Percentiles rank a stretch among this genome's conserved stretches.
Conservation (phyloP, 805 yeast genomes). For the Hanseniaspora guilliermondii region DNA sequence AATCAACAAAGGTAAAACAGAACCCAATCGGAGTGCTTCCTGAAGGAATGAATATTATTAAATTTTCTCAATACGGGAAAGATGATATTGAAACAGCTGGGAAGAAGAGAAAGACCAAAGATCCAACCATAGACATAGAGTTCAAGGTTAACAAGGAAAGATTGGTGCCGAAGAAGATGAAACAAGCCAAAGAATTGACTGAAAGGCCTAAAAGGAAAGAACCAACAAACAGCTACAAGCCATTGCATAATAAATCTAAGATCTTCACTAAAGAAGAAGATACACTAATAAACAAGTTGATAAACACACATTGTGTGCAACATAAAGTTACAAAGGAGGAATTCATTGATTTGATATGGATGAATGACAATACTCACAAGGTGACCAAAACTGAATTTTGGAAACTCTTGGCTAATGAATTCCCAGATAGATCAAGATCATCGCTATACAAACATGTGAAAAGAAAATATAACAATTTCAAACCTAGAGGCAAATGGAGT, state of each 20-base stretch:
- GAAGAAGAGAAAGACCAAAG: neutral
- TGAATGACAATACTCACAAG: slow-evolving; percentile 72
- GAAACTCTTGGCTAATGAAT: slow-evolving; percentile 66
- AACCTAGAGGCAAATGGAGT: slow-evolving; percentile 84
- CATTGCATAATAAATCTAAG: slow-evolving; percentile 11
- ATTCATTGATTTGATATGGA: slow-evolving; percentile 78
- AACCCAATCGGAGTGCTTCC: neutral
- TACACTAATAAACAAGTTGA: slow-evolving; percentile 59
- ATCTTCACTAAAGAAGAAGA: slow-evolving; percentile 39
- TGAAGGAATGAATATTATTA: slow-evolving; percentile 1
- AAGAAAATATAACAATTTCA: slow-evolving; percentile 76
- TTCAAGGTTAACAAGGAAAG: slow-evolving; percentile 18
- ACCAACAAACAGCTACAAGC: slow-evolving; percentile 27
- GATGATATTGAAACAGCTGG: neutral
- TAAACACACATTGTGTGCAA: slow-evolving; percentile 53
- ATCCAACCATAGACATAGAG: neutral
- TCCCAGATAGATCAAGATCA: slow-evolving; percentile 79
- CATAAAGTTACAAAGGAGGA: slow-evolving; percentile 52
- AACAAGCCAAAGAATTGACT: slow-evolving; percentile 11
- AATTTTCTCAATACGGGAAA: neutral
- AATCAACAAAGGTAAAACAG: neutral
- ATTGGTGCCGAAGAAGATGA: neutral
- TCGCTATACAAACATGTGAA: slow-evolving; percentile 87
- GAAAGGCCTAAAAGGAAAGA: slow-evolving; percentile 31
- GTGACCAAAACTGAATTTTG: slow-evolving; percentile 44